phyloP scores from a whole-genome alignment of 2,329 filamentous ascomycete species.

The Colletotrichum cuscutae region DNA sequence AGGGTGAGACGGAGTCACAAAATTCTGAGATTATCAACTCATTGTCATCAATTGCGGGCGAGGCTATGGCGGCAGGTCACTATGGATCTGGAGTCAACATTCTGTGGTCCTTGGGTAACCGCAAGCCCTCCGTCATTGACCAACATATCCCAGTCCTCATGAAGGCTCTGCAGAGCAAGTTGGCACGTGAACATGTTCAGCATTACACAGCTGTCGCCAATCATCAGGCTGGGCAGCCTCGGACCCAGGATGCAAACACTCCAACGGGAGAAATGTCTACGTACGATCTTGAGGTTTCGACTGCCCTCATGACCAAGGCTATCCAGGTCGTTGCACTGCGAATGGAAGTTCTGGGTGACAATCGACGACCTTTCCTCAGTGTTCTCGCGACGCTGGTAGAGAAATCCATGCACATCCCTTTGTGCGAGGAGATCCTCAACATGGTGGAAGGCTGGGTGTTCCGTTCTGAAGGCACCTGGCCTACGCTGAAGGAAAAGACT shows the following conservation, averaged over 20 bases:
- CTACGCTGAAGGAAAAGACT: constrained; percentile 98
- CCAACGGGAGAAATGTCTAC: constrained; percentile 70
- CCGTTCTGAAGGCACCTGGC: constrained; percentile 92
- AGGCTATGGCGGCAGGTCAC: constrained; percentile 83
- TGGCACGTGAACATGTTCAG: constrained; percentile 92
- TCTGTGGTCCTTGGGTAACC: constrained; percentile 88
- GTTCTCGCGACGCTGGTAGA: constrained; percentile 95
- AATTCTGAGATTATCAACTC: constrained; percentile 89
- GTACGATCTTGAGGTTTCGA: constrained; percentile 89
- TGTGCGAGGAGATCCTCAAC: constrained; percentile 92
- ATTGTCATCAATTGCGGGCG: constrained; percentile 85
- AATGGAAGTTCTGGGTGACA: constrained; percentile 93
- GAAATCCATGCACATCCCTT: constrained; percentile 85
- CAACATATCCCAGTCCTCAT: constrained; percentile 88
- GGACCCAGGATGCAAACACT: constrained; percentile 64
- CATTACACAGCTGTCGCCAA: constrained; percentile 71
- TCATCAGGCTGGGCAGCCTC: constrained; percentile 53
- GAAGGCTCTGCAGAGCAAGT: constrained; percentile 91
- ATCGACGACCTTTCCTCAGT: constrained; percentile 91
- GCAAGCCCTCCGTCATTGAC: constrained; percentile 88
- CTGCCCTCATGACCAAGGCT: constrained; percentile 91
- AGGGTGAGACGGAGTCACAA: constrained; percentile 82
- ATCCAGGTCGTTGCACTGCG: constrained; percentile 92
- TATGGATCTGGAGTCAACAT: constrained; percentile 92
- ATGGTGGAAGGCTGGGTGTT: constrained; percentile 99